phyloP scores from a whole-genome alignment of 2,329 filamentous ascomycete species.

The Geoglossum cookeanum region DNA sequence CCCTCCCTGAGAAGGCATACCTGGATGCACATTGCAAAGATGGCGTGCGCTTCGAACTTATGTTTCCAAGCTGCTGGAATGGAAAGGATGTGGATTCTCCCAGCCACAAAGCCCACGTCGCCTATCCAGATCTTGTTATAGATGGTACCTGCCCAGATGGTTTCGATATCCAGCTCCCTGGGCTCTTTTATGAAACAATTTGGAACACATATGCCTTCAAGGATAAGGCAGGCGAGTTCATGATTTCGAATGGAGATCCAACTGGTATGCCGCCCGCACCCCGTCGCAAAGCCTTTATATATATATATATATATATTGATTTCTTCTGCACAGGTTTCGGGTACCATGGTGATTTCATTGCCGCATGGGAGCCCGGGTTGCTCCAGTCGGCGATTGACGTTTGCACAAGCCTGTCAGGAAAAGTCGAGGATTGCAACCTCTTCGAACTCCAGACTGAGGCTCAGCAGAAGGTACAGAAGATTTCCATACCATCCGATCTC shows the following conservation, averaged over 20 bases:
- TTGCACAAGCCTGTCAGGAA: constrained; percentile 54
- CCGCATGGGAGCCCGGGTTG: constrained; percentile 52
- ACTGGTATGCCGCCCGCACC: constrained; percentile 33
- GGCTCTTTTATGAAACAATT: constrained; percentile 73
- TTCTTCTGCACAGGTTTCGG: constrained; percentile 38
- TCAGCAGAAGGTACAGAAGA: constrained; percentile 38
- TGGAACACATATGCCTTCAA: constrained; percentile 52
- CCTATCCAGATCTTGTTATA: constrained; percentile 60
- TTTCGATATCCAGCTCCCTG: constrained; percentile 48
- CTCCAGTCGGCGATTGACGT: constrained; percentile 52
- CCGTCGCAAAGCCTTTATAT: constrained; percentile 8
- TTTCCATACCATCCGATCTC: constrained; percentile 37
- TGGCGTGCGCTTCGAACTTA: constrained; percentile 64
- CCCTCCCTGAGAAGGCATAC: constrained; percentile 58
- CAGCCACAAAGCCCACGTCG: constrained; percentile 46
- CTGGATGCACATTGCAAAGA: constrained; percentile 67
- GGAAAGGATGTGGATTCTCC: constrained; percentile 35
- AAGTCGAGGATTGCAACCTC: constrained; percentile 52
- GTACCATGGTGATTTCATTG: constrained; percentile 64
- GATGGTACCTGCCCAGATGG: constrained; percentile 54
- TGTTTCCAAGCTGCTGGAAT: constrained; percentile 85
- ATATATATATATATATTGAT: constrained; percentile 5
- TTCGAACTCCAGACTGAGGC: constrained; percentile 33
- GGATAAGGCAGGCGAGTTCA: constrained; percentile 45
- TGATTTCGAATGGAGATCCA: constrained; percentile 60